Conservation (phyloP, 306 rosid genomes). For the Psophocarpus tetragonolobus region DNA sequence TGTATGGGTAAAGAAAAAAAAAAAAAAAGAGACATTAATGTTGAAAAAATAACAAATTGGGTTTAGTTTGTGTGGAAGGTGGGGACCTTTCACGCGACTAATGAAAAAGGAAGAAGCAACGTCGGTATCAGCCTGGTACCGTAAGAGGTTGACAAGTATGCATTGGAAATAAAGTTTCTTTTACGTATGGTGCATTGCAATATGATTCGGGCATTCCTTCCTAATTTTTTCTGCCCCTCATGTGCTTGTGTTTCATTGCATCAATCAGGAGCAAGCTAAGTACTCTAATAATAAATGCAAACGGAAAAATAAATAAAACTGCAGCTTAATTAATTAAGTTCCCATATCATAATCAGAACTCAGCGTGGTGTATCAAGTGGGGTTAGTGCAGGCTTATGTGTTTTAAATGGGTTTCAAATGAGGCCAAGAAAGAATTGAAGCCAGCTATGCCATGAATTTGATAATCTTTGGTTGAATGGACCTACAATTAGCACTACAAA, state of each 20-base stretch:
- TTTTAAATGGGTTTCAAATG: conserved; percentile 5
- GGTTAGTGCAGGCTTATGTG: too few species aligned
- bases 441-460: conserved; percentile 34
- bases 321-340: not conserved
- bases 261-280: not conserved
- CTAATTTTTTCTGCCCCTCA: conserved; percentile 36
- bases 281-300: not conserved
- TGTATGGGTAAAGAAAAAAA: not conserved
- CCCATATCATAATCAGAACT: not conserved
- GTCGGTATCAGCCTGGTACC: conserved; percentile 42
- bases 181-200: conserved; percentile 14
- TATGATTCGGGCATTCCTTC: conserved; percentile 37
- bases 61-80: conserved; percentile 19
- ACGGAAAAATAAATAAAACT: not conserved
- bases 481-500: not conserved
- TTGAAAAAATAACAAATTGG: conserved; percentile 19
- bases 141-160: conserved; percentile 40
- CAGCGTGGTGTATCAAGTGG: not conserved
- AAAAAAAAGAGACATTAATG: not conserved
- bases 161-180: conserved; percentile 35
- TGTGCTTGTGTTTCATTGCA: conserved; percentile 40
- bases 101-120: conserved; percentile 28
- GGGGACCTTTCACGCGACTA: conserved; percentile 42
- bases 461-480: conserved; percentile 9
- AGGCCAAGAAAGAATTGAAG: conserved; percentile 28